These are phyloP conservation scores for Marasmius fiardii DNA, from an alignment of 1,284 basidiomycete species.

Conservation along the genomic window DNA sequence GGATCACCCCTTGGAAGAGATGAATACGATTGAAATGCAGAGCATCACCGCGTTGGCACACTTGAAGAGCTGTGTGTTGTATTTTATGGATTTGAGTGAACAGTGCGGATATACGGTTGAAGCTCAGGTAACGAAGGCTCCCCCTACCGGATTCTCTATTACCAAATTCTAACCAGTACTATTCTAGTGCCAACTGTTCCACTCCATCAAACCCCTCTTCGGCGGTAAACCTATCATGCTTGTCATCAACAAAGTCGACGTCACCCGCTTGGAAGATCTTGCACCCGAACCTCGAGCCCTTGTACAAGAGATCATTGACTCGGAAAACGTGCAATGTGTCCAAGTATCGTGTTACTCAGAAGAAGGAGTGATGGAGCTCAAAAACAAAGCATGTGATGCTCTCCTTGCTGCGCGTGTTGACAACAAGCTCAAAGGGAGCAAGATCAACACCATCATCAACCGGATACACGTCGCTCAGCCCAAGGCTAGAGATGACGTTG, in stretches of 20 bases:
- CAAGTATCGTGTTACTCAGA: constrained; percentile 92
- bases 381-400: constrained; percentile 90
- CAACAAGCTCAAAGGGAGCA: constrained; percentile 88
- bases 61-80: constrained; percentile 86
- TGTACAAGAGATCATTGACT: constrained; percentile 82
- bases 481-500: constrained; percentile 81
- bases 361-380: constrained; percentile 93
- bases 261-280: constrained; percentile 82
- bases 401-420: constrained; percentile 92
- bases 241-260: constrained; percentile 96
- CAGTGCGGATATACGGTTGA: constrained; percentile 95
- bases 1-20: constrained; percentile 93
- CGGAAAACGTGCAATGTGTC: constrained; percentile 68
- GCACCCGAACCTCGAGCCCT: constrained; percentile 69
- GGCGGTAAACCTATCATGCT: constrained; percentile 87
- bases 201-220: constrained; percentile 96
- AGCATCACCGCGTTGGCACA: constrained; percentile 96
- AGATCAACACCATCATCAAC: constrained; percentile 89
- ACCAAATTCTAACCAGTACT: constrained; percentile 1
- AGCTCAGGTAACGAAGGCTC: constrained; percentile 65
- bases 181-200: constrained; percentile 88
- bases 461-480: constrained; percentile 93
- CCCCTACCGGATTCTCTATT: constrained; percentile 6
- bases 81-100: constrained; percentile 97
- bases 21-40: constrained; percentile 99